Percentiles rank a stretch among this genome's conserved stretches.
Evolutionary conservation across 2,329 filamentous ascomycete species (phyloP).

Genomic region (Cercospora sp.): DNA sequence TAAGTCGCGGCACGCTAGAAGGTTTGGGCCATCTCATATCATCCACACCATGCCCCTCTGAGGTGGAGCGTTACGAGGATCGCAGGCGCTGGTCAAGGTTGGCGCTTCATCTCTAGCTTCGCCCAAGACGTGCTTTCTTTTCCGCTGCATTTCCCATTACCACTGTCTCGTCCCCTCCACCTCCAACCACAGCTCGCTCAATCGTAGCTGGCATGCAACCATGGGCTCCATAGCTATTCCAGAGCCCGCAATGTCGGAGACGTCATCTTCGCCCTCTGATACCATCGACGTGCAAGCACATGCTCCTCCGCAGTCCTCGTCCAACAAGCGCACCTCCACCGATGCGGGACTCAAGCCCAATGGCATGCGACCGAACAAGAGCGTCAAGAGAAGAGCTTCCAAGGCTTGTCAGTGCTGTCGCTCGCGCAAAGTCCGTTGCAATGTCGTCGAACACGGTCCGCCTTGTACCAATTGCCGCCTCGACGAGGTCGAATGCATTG

Average conservation of each 20-base stretch:
- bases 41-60: conserved; percentile 26
- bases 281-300: conserved; percentile 28
- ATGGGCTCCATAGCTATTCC: conserved; percentile 32
- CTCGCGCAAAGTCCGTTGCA: conserved; percentile 86
- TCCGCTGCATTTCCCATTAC: conserved; percentile 9
- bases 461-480: conserved; percentile 86
- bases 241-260: conserved; percentile 30
- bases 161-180: conserved; percentile 11
- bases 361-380: conserved; percentile 50
- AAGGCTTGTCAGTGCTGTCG: conserved; percentile 88
- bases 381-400: conserved; percentile 81
- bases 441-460: conserved; percentile 81
- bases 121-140: conserved; percentile 19
- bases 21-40: conserved; percentile 20
- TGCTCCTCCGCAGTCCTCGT: conserved; percentile 12
- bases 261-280: conserved; percentile 35
- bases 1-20: conserved; percentile 24
- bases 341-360: conserved; percentile 56
- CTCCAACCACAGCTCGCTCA: conserved; percentile 6
- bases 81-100: conserved; percentile 17
- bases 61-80: conserved; percentile 21
- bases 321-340: conserved; percentile 57
- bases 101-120: conserved; percentile 22
- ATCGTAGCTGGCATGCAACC: conserved; percentile 11
- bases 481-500: conserved; percentile 72